Base-by-base conservation (phyloP, 2,329 filamentous ascomycete species). In the Plenodomus lindquistii region DNA sequence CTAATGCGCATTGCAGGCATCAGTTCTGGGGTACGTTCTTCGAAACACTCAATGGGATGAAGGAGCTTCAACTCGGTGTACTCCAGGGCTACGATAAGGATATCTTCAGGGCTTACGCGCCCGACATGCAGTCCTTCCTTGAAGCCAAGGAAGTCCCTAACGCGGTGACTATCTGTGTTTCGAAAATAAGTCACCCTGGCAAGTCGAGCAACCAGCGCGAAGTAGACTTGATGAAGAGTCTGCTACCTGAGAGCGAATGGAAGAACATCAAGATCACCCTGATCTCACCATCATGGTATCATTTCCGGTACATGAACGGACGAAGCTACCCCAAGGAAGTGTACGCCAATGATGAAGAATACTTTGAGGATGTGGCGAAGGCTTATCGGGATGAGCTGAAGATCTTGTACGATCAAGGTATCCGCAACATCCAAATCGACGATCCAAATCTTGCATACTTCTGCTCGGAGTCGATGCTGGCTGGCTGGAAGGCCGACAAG, bases 181-280 rank as follows among this genome's bases (percentile, higher is more conserved):
- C 76, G 55, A 85, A 84, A 70, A 80, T 85, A 59, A 80, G 75
- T 53, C 81, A 84, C 57, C 75, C 77, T 29, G 80, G 82, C 4
- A 70, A 68, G 40, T 82, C 78, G 40, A 79, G 77, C 55, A 83
- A 84, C 62, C 66, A 82, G 39, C 79, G 80, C 29, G 81, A 86
- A 63, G 82, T 84, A 57, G 79, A 84, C 50, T 81, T 80, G 46
- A 75, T 88, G 44, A 83, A 85, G 65, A 78, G 71, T 41, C 67
- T 81, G 8, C 77, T 88, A 0, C 80, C 85, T 0, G 75, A 82
- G 19, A 81, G 85, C 22, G 75, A 82, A 45, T 82, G 85, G 62
- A 82, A 82, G 55, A 82, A 86, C 55, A 81, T 85, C 69, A 87
- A 89, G 75, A 80, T 88, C 58, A 88, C 85, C 16, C 74, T 88